Conservation (phyloP, 176 grass and related monocot genomes). For the Zea luxurians region DNA sequence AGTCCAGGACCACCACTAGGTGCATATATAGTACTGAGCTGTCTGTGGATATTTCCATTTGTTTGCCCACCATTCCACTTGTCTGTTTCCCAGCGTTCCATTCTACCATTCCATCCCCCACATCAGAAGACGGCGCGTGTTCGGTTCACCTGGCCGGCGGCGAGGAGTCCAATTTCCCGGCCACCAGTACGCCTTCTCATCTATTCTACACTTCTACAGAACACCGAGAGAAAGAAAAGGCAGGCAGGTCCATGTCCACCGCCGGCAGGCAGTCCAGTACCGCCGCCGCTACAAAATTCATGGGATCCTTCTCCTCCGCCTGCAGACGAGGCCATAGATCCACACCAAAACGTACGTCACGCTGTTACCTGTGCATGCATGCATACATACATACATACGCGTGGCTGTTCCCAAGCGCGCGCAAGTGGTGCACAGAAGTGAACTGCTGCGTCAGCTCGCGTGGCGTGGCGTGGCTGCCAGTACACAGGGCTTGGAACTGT, state of each 20-base stretch:
- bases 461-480: not conserved
- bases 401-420: not conserved
- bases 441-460: not conserved
- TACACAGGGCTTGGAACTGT: not conserved
- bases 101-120: not conserved
- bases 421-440: too few relatives aligned
- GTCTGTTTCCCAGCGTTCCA: not conserved
- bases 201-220: not conserved
- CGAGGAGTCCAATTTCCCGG: slow-evolving; percentile 17
- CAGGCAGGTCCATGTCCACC: not conserved
- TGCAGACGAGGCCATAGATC: not conserved
- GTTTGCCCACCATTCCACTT: not conserved
- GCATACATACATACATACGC: not conserved
- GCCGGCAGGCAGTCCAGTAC: not conserved
- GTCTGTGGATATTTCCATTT: not conserved
- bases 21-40: too few relatives aligned
- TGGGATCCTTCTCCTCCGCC: not conserved
- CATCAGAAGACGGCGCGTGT: not conserved
- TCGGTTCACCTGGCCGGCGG: slow-evolving; percentile 13
- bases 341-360: not conserved
- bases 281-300: not conserved
- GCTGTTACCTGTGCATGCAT: not conserved
- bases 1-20: too few relatives aligned
- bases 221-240: not conserved
- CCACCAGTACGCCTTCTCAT: not conserved